Evolutionary conservation across 2,329 filamentous ascomycete species (phyloP).

Genomic region (Clonostachys rhizophaga): DNA sequence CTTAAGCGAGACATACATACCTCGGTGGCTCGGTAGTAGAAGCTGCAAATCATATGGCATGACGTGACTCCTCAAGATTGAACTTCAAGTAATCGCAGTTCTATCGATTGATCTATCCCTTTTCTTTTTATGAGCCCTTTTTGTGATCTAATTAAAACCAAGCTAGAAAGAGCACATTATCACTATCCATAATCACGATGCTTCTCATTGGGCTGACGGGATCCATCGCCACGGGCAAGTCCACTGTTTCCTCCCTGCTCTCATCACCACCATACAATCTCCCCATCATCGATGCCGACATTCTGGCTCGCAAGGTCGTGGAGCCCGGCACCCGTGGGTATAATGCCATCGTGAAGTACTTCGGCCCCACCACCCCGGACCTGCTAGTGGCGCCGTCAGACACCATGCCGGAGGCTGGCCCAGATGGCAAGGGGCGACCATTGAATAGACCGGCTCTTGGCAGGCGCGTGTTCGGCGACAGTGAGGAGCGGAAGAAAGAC

Average conservation of each 20-base stretch:
- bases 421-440: conserved; percentile 53
- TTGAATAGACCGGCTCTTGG: conserved; percentile 86
- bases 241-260: conserved; percentile 84
- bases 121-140: too few relatives aligned
- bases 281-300: conserved; percentile 90
- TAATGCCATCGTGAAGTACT: conserved; percentile 74
- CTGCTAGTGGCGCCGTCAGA: conserved; percentile 62
- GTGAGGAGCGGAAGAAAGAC: conserved; percentile 64
- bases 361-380: conserved; percentile 78
- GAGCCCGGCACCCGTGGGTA: conserved; percentile 87
- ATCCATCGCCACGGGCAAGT: conserved; percentile 97
- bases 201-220: conserved; percentile 93
- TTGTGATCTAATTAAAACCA: too few relatives aligned
- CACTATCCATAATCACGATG: conserved; percentile 47
- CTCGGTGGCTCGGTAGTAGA: too few relatives aligned
- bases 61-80: too few relatives aligned
- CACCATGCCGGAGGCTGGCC: conserved; percentile 47
- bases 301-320: conserved; percentile 88
- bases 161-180: too few relatives aligned
- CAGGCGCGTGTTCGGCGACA: conserved; percentile 78
- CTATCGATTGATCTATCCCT: too few relatives aligned
- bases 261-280: conserved; percentile 76
- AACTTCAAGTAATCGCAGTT: too few relatives aligned
- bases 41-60: too few relatives aligned
- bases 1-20: too few relatives aligned